phyloP scores from a whole-genome alignment of 352 stramenopile species.

The Phytophthora lateralis region DNA sequence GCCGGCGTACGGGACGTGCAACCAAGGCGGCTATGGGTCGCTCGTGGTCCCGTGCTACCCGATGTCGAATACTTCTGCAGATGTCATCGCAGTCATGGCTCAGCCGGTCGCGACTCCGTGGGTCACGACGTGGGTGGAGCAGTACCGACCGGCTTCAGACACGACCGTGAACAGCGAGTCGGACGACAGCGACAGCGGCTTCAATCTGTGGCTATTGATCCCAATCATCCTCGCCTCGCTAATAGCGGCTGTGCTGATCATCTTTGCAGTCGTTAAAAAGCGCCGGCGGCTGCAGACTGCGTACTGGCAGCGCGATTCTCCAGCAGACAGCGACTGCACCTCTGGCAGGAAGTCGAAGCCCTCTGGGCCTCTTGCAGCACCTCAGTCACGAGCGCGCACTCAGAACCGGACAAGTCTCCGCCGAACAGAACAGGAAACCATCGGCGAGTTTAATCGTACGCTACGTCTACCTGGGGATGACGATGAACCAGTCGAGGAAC shows the following conservation, averaged over 20 bases:
- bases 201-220: conserved; percentile 30
- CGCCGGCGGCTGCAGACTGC: conserved; percentile 18
- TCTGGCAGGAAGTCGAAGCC: conserved; percentile 26
- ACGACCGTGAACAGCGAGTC: conserved; percentile 22
- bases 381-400: conserved; percentile 6
- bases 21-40: conserved; percentile 35
- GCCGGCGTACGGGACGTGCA: conserved; percentile 38
- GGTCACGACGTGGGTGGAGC: conserved; percentile 37
- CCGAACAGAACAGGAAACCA: conserved; percentile 35
- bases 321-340: conserved; percentile 19
- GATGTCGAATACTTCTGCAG: conserved; percentile 25
- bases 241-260: conserved; percentile 5
- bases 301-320: conserved; percentile 24
- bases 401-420: conserved; percentile 30
- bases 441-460: conserved; percentile 34
- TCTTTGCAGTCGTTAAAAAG: conserved; percentile 27
- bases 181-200: conserved; percentile 14
- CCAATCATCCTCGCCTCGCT: conserved; percentile 25
- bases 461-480: conserved; percentile 32
- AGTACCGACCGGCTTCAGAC: conserved; percentile 27
- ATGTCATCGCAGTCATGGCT: conserved; percentile 33
- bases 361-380: conserved; percentile 11
- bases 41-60: conserved; percentile 50
- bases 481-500: conserved; percentile 19
- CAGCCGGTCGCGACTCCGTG: conserved; percentile 25